Conservation (phyloP, 768 basidiomycete genomes). For the Mycena sanguinolenta region DNA sequence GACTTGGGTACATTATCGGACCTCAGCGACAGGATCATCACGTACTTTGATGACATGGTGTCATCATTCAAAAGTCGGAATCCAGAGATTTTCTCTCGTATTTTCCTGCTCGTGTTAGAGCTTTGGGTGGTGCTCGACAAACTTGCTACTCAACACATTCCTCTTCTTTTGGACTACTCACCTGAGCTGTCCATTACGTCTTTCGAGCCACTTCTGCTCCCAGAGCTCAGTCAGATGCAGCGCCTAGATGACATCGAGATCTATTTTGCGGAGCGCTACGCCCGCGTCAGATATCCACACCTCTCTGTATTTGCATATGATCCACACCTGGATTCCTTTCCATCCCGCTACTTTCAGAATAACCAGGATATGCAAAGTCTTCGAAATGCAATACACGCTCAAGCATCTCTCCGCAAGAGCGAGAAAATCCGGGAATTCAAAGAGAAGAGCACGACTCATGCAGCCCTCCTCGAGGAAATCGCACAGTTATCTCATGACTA, state of each 20-base stretch:
- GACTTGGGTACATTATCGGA: not conserved
- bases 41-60: conserved; percentile 44
- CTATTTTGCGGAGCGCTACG: conserved; percentile 50
- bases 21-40: conserved; percentile 34
- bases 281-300: conserved; percentile 7
- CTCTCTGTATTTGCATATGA: conserved; percentile 52
- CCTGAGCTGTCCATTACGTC: conserved; percentile 57
- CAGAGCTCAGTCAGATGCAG: conserved; percentile 41
- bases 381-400: conserved; percentile 43
- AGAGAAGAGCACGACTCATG: conserved; percentile 38
- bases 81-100: conserved; percentile 55
- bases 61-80: conserved; percentile 45
- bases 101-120: conserved; percentile 61
- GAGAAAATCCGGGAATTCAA: conserved; percentile 46
- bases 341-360: conserved; percentile 49
- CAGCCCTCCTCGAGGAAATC: conserved; percentile 30
- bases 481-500: conserved; percentile 22
- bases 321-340: conserved; percentile 41
- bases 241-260: conserved; percentile 43
- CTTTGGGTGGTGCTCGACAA: conserved; percentile 65
- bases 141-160: conserved; percentile 46
- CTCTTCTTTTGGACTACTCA: conserved; percentile 58
- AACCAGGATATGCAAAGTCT: conserved; percentile 42
- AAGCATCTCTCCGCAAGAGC: conserved; percentile 38
- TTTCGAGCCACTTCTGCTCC: conserved; percentile 58